Percentiles rank a stretch among this genome's conserved stretches.
Evolutionary conservation across 1,284 basidiomycete species (phyloP).

Genomic region (Puccinia horiana): DNA sequence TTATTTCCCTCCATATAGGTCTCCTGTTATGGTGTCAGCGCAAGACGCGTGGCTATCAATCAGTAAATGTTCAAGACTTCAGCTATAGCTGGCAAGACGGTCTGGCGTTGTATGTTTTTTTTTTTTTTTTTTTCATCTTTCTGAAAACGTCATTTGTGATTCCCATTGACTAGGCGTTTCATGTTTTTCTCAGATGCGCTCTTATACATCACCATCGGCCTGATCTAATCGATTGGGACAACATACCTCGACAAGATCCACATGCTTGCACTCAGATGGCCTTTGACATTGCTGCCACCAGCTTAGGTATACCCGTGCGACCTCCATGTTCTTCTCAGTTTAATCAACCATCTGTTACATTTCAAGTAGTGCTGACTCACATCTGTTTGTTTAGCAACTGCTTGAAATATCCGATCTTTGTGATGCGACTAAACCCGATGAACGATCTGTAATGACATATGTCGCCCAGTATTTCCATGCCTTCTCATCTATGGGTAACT

Average conservation of each 20-base stretch:
- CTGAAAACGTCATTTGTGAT: neutral
- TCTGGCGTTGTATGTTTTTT: constrained; percentile 75
- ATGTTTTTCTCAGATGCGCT: constrained; percentile 71
- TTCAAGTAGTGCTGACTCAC: constrained; percentile 42
- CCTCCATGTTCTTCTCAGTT: constrained; percentile 9
- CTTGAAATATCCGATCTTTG: constrained; percentile 97
- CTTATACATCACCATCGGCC: constrained; percentile 95
- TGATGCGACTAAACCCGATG: constrained; percentile 81
- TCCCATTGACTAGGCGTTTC: constrained; percentile 49
- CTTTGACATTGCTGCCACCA: constrained; percentile 80
- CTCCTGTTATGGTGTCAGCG: constrained; percentile 96
- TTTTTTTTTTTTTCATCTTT: constrained; percentile 19
- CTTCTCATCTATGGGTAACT: constrained; percentile 88
- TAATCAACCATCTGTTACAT: neutral
- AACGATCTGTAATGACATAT: constrained; percentile 93
- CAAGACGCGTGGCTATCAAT: constrained; percentile 85
- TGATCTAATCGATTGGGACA: constrained; percentile 85
- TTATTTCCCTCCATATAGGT: constrained; percentile 57
- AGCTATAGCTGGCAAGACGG: constrained; percentile 89
- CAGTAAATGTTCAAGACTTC: constrained; percentile 91
- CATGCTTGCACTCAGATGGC: constrained; percentile 80
- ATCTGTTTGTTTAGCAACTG: constrained; percentile 68
- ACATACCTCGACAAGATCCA: constrained; percentile 72
- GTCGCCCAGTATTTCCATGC: constrained; percentile 97
- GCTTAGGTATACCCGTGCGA: constrained; percentile 82